phyloP scores from a whole-genome alignment of 352 stramenopile genomes.

The Pythium folliculosum region DNA sequence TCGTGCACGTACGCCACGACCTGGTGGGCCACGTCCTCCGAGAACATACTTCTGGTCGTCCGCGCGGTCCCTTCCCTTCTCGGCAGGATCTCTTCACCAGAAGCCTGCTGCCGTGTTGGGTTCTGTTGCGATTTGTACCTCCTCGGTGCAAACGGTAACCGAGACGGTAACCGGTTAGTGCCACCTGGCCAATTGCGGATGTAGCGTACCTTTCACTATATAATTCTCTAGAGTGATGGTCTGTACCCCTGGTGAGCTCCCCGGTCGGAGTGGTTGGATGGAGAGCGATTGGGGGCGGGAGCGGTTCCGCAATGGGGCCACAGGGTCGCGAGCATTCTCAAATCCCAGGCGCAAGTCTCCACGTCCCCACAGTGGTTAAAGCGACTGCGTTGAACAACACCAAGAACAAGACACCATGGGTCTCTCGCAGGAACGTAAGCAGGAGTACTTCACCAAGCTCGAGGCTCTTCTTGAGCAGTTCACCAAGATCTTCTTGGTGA shows the following conservation, averaged over 20 bases:
- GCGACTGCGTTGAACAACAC: conserved; percentile 71
- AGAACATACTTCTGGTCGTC: conserved; percentile 35
- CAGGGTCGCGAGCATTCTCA: conserved; percentile 10
- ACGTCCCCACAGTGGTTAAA: conserved; percentile 68
- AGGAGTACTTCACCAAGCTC: conserved; percentile 97
- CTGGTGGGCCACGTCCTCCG: conserved; percentile 52
- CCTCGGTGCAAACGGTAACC: background rate
- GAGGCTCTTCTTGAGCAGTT: conserved; percentile 96
- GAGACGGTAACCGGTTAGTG: background rate
- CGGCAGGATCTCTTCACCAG: conserved; percentile 1
- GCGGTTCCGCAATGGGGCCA: background rate
- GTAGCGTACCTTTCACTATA: conserved; percentile 19
- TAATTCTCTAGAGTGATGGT: conserved; percentile 22
- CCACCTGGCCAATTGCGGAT: conserved; percentile 15
- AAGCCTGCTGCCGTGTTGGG: background rate
- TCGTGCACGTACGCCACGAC: conserved; percentile 77
- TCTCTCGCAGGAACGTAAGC: conserved; percentile 97
- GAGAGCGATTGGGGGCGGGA: background rate
- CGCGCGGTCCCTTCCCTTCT: conserved; percentile 2
- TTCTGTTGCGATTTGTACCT: background rate
- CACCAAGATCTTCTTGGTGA: conserved; percentile 98
- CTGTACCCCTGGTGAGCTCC: background rate
- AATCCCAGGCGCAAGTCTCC: conserved; percentile 83
- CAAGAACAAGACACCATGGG: conserved; percentile 74
- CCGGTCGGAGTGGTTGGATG: conserved; percentile 23